These are phyloP conservation scores for Fomitopsis schrenkii DNA, from an alignment of 1,284 basidiomycete genomes.

Conservation along the genomic window DNA sequence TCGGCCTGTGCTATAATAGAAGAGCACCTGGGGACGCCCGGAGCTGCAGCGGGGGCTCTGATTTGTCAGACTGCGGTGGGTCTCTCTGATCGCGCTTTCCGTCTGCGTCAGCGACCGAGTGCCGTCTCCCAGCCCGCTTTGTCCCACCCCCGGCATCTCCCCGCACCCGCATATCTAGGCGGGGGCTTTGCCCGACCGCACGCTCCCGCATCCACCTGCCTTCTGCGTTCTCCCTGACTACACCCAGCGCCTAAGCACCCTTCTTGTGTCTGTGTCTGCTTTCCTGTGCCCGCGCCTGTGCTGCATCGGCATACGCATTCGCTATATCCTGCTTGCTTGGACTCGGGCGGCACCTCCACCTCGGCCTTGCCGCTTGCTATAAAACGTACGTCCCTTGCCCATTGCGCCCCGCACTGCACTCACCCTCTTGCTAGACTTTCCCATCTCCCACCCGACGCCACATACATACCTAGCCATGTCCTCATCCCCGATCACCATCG, in stretches of 20 bases:
- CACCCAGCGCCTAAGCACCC: background rate
- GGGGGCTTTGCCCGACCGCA: background rate
- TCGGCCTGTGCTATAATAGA: background rate
- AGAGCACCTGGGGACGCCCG: background rate
- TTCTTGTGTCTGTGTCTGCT: background rate
- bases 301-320: background rate
- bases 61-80: slow-evolving; percentile 1
- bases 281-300: background rate
- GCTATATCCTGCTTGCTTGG: background rate
- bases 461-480: background rate
- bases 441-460: background rate
- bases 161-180: background rate
- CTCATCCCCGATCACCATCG: slow-evolving; percentile 2
- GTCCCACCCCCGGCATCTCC: background rate
- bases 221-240: background rate
- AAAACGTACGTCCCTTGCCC: background rate
- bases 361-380: background rate
- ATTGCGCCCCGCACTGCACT: background rate
- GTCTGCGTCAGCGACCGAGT: background rate
- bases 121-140: background rate
- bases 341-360: background rate
- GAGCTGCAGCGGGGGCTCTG: background rate
- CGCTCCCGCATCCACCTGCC: background rate
- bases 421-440: background rate
- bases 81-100: background rate